A percentile compares a stretch with the other conserved stretches of the same genome.
Evolutionary conservation across 345 rosid species (phyloP).

Genomic region (Turritis glabra): DNA sequence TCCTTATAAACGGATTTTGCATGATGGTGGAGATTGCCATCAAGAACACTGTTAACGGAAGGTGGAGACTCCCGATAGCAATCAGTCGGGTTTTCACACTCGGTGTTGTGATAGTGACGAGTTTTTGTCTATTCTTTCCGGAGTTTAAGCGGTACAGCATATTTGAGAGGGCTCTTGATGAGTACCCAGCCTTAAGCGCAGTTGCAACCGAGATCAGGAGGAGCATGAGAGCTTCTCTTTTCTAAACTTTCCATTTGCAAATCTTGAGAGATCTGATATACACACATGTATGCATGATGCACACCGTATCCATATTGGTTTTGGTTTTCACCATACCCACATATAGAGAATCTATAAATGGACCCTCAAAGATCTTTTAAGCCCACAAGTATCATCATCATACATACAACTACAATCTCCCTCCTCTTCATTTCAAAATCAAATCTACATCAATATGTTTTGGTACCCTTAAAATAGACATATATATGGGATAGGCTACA

Average conservation of each 20-base stretch:
- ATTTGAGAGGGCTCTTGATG: slow-evolving; percentile 47
- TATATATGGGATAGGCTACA: slow-evolving; percentile 2
- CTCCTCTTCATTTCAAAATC: slow-evolving; percentile 17
- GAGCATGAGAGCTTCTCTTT: neutral
- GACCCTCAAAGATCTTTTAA: slow-evolving; percentile 34
- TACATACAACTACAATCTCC: slow-evolving; percentile 11
- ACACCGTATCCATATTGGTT: slow-evolving; percentile 9
- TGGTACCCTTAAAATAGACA: slow-evolving; percentile 24
- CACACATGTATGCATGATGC: slow-evolving; percentile 10
- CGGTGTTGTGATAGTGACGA: slow-evolving; percentile 43
- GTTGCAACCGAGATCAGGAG: neutral
- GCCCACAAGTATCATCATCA: slow-evolving; percentile 32
- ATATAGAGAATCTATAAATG: slow-evolving; percentile 28
- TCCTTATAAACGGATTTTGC: slow-evolving; percentile 56
- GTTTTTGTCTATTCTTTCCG: slow-evolving; percentile 53
- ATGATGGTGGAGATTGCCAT: slow-evolving; percentile 37
- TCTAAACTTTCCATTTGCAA: neutral
- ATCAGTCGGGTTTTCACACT: slow-evolving; percentile 42
- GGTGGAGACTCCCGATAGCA: slow-evolving; percentile 31
- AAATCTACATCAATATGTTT: slow-evolving; percentile 21
- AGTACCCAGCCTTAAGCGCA: slow-evolving; percentile 42
- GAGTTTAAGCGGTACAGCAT: slow-evolving; percentile 22
- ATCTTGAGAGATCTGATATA: neutral
- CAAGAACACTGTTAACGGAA: slow-evolving; percentile 39
- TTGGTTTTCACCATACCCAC: slow-evolving; percentile 31